Base-by-base conservation (phyloP, 2,329 filamentous ascomycete genomes). In the Tolypocladium inflatum region DNA sequence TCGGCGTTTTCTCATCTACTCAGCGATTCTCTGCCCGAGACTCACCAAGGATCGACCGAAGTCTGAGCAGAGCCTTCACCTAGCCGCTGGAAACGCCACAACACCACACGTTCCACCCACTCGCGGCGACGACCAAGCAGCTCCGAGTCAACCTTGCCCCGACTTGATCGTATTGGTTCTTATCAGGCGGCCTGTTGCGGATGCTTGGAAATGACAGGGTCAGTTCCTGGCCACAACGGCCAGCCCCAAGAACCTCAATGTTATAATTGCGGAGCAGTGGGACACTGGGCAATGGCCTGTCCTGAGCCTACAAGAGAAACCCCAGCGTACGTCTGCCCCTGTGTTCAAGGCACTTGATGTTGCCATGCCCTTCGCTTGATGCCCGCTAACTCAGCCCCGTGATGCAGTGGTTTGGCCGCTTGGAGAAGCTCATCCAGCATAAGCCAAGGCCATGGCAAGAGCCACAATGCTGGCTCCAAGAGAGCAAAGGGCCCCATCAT, bases 201-300 rank as follows among this genome's bases (percentile, higher is more conserved):
- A 45, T 55, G 51, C 50, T n/a, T 39, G 51, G 62, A 64, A 52
- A 73, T 73, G 71, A 55, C 69, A 45, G 66, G 68, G 43, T 58
- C 70, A 56, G 59, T 64, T 54, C 60, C 67, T 57, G 65, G 65
- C 59, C 65, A 70, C 54, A 56, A 59, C 43, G 63, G 67, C 59
- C 71, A 65, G 30, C 60, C 70, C 35, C 70, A 73, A 52, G 71
- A 74, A 58, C 64, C 72, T 55, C 68, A 74, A 61, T 84, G 81
- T 67, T 82, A 81, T 66, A 83, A 82, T 64, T 84, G 81, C 63
- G 79, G 79, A 56, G 66, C 69, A 54, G 68, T 70, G 37, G 77
- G 78, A 4, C 81, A 84, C 65, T 82, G 79, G 73, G 71, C 78
- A 15, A 70, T 81, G 56, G 78, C 78, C 55, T 84, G 80, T 64